These are phyloP conservation scores for Citeromyces matritensis DNA, from an alignment of 805 yeast genomes.

Conservation along the genomic window DNA sequence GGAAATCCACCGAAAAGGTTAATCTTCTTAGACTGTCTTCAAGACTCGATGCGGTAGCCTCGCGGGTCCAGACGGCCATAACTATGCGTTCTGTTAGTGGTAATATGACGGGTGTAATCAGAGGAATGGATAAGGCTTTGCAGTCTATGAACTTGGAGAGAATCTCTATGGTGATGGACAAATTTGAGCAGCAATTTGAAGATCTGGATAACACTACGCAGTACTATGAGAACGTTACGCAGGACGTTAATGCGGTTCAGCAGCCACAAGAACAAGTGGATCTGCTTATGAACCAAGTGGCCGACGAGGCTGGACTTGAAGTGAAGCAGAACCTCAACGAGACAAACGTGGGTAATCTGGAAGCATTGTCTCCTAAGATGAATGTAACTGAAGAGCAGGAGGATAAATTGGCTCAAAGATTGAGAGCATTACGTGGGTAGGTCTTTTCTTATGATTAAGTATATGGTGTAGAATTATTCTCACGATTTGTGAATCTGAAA, in stretches of 20 bases:
- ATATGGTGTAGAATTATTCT: neutral
- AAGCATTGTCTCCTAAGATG: slow-evolving; percentile 10
- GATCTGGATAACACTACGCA: slow-evolving; percentile 89
- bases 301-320: slow-evolving; percentile 95
- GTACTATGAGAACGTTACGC: slow-evolving; percentile 84
- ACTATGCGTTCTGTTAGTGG: slow-evolving; percentile 94
- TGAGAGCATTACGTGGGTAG: slow-evolving; percentile 62
- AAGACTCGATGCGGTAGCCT: slow-evolving; percentile 89
- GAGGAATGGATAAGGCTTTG: slow-evolving; percentile 93
- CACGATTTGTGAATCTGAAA: too few relatives aligned
- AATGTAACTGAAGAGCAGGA: slow-evolving; percentile 56
- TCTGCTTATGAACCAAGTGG: slow-evolving; percentile 76
- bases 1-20: slow-evolving; percentile 78
- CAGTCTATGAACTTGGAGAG: slow-evolving; percentile 90
- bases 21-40: slow-evolving; percentile 74
- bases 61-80: slow-evolving; percentile 93
- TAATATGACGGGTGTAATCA: slow-evolving; percentile 84
- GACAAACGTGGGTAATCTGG: slow-evolving; percentile 32
- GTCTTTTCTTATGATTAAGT: neutral
- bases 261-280: slow-evolving; percentile 97
- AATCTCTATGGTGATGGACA: slow-evolving; percentile 92
- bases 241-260: slow-evolving; percentile 71
- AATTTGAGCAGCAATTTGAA: slow-evolving; percentile 90
- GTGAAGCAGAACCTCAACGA: slow-evolving; percentile 71
- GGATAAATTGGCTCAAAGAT: slow-evolving; percentile 74